Evolutionary conservation across 2,329 filamentous ascomycete genomes (phyloP), one percentile per base, ranked within the genome.

Genomic region (Tolypocladium sp.): DNA sequence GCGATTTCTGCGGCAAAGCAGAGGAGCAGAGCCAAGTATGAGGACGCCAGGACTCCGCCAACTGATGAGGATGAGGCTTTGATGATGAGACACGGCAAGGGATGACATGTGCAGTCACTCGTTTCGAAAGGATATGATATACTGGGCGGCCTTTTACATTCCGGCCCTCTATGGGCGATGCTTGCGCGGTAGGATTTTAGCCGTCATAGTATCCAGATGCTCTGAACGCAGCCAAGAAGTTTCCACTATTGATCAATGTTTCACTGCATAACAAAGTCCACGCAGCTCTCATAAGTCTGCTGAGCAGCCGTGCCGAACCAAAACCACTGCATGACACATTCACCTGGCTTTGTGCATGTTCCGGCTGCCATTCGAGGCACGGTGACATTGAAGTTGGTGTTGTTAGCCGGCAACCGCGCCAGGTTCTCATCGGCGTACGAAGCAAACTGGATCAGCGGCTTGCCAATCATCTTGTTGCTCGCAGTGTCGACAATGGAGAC

Each of bases 231-330:
- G 8, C 17, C 13, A 51, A 12, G 17, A 33, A 9, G 13, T 17
- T 33, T 20, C 27, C 8, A 51, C 27, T 4, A 33, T 35, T 6
- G 17, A 12, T 8, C 33, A 22, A 10, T 22, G 20, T 22, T 37
- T 12, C n/a, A 15, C 9, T 13, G 13, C 54, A 59, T 53, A 9
- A 55, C 41, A 68, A 88, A 86, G 66, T 87, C 84, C 57, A 86
- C 74, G 71, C 84, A 87, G 56, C 79, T 78, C 74, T 85, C 81
- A 67, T 87, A 87, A 13, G 83, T 86, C 76, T 87, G 84, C 60
- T 80, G 66, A 61, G 82, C 79, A 58, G 72, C 74, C 20, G 71
- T 67, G 4, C 82, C 82, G 61, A 84, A 76, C 84, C 84, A 87
- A 70, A 76, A 85, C 82, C 83, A 86, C 70, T 87, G 84, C 53